These are phyloP conservation scores for Paramecium primaurelia DNA, from an alignment of 73 alveolate genomes.

Conservation along the genomic window DNA sequence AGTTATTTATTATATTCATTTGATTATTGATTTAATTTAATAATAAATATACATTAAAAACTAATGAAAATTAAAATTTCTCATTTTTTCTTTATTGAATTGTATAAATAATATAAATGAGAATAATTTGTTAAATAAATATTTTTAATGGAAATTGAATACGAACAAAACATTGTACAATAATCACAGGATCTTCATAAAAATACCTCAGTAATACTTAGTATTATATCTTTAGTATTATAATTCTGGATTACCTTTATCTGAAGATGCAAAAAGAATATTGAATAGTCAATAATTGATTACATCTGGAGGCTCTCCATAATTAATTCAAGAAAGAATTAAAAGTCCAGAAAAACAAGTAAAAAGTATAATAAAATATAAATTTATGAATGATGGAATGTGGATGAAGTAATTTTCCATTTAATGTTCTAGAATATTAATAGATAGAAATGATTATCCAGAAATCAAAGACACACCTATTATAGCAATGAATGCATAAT, in stretches of 20 bases:
- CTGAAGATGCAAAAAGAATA: not conserved
- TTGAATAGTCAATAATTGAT: not conserved
- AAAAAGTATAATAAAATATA: not conserved
- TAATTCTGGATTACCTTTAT: not conserved
- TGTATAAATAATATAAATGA: not conserved
- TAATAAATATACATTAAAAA: no score
- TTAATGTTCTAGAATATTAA: not conserved
- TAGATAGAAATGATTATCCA: constrained; percentile 33
- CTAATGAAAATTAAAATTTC: no score
- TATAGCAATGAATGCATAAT: not conserved
- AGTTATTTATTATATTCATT: no score
- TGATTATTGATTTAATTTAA: no score
- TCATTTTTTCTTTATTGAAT: not conserved
- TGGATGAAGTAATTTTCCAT: constrained; percentile 19
- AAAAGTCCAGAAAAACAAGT: not conserved
- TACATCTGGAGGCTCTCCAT: constrained; percentile 9
- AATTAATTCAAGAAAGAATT: not conserved
- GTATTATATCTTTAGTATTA: not conserved
- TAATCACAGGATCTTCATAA: not conserved
- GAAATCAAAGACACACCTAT: not conserved
- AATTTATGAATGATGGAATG: constrained; percentile 46
- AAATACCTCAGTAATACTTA: not conserved
- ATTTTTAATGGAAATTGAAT: constrained; percentile 19
- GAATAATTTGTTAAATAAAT: not conserved
- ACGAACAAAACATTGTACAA: not conserved